Evolutionary conservation across 2,329 filamentous ascomycete genomes (phyloP).

Genomic region (Ophiostoma ips): DNA sequence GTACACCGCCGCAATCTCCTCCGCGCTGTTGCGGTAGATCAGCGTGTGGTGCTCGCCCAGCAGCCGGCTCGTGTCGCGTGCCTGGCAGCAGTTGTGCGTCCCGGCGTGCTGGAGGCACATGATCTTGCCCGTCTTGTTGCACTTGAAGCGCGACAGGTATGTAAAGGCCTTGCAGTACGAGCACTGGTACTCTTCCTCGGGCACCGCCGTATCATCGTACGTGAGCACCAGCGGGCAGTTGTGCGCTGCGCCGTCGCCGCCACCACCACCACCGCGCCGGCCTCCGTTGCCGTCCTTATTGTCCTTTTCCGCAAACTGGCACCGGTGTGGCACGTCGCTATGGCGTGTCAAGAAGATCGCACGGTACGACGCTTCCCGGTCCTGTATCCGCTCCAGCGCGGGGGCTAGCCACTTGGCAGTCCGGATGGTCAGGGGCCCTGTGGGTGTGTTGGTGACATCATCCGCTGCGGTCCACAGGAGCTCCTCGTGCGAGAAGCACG

Average conservation of each 20-base stretch:
- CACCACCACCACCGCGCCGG: neutral
- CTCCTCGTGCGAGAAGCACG: conserved; percentile 96
- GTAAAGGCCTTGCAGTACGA: conserved; percentile 82
- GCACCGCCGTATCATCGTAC: conserved; percentile 58
- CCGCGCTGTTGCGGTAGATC: conserved; percentile 62
- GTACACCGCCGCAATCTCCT: conserved; percentile 50
- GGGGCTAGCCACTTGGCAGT: conserved; percentile 92
- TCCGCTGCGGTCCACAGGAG: conserved; percentile 81
- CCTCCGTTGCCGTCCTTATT: conserved; percentile 20
- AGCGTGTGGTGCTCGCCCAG: conserved; percentile 58
- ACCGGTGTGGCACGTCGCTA: conserved; percentile 34
- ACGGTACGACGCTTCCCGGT: neutral
- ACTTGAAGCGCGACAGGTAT: conserved; percentile 83
- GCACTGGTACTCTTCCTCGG: conserved; percentile 89
- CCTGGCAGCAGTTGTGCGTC: conserved; percentile 64
- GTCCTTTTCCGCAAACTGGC: conserved; percentile 30
- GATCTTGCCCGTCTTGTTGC: conserved; percentile 65
- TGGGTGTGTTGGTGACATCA: conserved; percentile 43
- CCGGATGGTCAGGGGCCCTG: conserved; percentile 51
- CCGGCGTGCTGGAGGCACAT: conserved; percentile 76
- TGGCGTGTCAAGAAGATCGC: conserved; percentile 35
- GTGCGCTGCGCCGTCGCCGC: neutral
- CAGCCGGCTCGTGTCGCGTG: conserved; percentile 51
- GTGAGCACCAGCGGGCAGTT: conserved; percentile 30
- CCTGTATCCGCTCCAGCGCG: conserved; percentile 57